Percentiles rank a stretch among this genome's conserved stretches.
Conservation (phyloP, 176 grass and related monocot species). For the Oryza longistaminata region DNA sequence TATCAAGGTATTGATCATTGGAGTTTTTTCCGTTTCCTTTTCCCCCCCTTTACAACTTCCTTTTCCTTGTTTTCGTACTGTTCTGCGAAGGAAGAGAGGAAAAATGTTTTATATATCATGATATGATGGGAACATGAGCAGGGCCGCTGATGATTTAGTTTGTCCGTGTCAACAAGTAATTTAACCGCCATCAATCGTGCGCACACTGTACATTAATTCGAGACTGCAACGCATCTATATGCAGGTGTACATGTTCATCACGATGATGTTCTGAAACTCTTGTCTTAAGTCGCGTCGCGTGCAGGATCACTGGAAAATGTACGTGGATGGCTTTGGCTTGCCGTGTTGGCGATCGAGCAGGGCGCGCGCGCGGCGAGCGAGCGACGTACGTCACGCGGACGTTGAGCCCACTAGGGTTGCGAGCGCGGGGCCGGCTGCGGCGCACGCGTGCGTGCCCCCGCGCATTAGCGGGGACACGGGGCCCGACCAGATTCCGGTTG, state of each 20-base stretch:
- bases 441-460: slow-evolving; percentile 47
- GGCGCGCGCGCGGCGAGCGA: background rate
- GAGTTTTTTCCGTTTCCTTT: background rate
- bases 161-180: background rate
- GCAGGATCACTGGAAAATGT: background rate
- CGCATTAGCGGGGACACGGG: slow-evolving; percentile 20
- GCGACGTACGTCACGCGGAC: slow-evolving; percentile 47
- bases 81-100: background rate
- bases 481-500: slow-evolving; percentile 43
- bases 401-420: slow-evolving; percentile 19
- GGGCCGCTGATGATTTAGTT: background rate
- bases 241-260: background rate
- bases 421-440: slow-evolving; percentile 1
- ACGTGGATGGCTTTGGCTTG: background rate
- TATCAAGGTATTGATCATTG: slow-evolving; percentile 48
- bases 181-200: background rate
- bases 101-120: background rate
- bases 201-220: background rate
- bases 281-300: background rate
- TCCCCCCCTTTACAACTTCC: background rate
- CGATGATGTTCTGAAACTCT: background rate
- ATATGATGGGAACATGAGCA: background rate
- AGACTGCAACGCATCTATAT: background rate
- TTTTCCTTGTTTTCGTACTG: slow-evolving; percentile 29
- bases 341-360: background rate